Conservation (phyloP, 345 rosid genomes). For the Carallia brachiata region DNA sequence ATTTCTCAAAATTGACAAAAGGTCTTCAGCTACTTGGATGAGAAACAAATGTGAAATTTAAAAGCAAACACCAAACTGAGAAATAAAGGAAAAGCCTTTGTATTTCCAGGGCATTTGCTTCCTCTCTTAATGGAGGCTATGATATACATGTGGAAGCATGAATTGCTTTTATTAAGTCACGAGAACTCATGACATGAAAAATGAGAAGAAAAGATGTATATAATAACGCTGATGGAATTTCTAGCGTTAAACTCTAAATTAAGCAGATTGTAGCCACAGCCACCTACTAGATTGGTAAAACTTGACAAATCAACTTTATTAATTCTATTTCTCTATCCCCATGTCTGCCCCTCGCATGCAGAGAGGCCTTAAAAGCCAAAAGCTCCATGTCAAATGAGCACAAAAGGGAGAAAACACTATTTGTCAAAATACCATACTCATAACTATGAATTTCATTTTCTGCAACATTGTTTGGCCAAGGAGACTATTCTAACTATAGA, state of each 20-base stretch:
- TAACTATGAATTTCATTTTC: no score
- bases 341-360: not conserved
- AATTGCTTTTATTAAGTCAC: not conserved
- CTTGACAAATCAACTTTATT: no score
- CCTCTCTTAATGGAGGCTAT: not conserved
- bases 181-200: not conserved
- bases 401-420: no score
- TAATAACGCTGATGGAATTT: not conserved
- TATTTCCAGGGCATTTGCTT: not conserved
- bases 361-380: not conserved
- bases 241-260: not conserved
- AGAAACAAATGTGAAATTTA: not conserved
- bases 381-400: not conserved
- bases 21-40: not conserved
- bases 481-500: no score
- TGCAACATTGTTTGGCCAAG: no score
- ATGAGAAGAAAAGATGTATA: not conserved
- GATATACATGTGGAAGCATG: not conserved
- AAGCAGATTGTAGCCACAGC: not conserved
- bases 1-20: conserved; percentile 1
- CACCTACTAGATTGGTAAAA: not conserved
- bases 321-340: not conserved
- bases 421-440: no score
- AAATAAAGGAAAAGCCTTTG: not conserved
- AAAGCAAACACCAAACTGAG: not conserved